phyloP scores from a whole-genome alignment of 768 basidiomycete species.

The Suillus fuscotomentosus region DNA sequence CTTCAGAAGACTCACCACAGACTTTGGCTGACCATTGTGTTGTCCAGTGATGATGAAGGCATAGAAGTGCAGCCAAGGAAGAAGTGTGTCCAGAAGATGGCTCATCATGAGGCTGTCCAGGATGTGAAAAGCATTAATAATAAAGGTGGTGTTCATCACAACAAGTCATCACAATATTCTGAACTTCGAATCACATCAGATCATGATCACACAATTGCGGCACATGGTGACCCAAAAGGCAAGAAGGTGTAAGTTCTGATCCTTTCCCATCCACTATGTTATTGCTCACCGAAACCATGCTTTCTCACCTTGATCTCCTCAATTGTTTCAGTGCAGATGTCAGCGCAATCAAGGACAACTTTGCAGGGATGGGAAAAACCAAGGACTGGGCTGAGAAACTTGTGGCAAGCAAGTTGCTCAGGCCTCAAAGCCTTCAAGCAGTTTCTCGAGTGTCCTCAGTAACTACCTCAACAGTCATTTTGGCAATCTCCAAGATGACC shows the following conservation, averaged over 20 bases:
- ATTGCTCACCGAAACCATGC: neutral
- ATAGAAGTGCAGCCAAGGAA: neutral
- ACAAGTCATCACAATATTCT: no score
- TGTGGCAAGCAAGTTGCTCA: neutral
- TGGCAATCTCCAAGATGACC: neutral
- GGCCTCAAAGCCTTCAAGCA: neutral
- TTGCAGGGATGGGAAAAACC: neutral
- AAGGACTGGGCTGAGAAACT: neutral
- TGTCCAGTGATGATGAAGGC: neutral
- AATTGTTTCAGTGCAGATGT: neutral
- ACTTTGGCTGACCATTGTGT: neutral
- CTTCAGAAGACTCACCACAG: neutral
- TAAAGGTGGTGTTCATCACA: neutral
- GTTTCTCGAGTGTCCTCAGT: neutral
- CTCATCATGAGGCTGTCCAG: neutral
- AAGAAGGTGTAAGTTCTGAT: neutral
- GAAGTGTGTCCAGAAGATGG: neutral
- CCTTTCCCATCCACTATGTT: neutral
- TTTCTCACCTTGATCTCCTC: neutral
- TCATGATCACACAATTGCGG: neutral
- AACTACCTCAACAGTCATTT: neutral
- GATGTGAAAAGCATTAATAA: neutral
- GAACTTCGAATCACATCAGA: neutral
- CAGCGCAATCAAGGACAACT: neutral
- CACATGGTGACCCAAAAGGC: neutral